A percentile compares a stretch with the other conserved stretches of the same genome.
Evolutionary conservation across 768 basidiomycete species (phyloP).

Genomic region (Myochromella boudieri): DNA sequence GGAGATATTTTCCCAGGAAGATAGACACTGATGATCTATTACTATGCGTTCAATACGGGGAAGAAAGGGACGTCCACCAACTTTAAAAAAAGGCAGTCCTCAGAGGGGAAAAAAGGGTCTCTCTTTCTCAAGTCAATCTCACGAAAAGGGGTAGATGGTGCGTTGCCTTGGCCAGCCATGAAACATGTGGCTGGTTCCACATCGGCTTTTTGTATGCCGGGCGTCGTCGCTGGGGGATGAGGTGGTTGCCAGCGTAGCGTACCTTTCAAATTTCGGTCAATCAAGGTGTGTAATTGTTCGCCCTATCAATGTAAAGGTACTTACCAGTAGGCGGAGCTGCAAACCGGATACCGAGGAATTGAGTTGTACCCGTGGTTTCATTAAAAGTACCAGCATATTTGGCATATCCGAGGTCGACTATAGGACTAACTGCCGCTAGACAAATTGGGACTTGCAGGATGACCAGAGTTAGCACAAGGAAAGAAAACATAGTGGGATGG

Average conservation of each 20-base stretch:
- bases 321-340: slow-evolving; percentile 49
- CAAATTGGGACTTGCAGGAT: not conserved
- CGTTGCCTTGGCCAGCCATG: slow-evolving; percentile 25
- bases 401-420: slow-evolving; percentile 46
- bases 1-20: slow-evolving; percentile 29
- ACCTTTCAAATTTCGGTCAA: slow-evolving; percentile 19
- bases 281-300: not conserved
- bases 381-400: slow-evolving; percentile 40
- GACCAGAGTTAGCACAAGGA: not conserved
- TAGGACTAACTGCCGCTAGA: not conserved
- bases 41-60: not conserved
- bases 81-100: slow-evolving; percentile 45
- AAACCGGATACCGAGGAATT: slow-evolving; percentile 47
- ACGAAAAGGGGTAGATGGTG: slow-evolving; percentile 33
- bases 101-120: slow-evolving; percentile 19
- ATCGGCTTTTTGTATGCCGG: slow-evolving; percentile 31
- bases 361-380: slow-evolving; percentile 29
- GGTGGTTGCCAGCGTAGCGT: slow-evolving; percentile 36
- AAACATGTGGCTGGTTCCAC: slow-evolving; percentile 34
- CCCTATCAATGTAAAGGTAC: not conserved
- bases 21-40: slow-evolving; percentile 27
- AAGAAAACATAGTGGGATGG: no score
- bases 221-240: slow-evolving; percentile 24
- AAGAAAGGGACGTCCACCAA: slow-evolving; percentile 8
- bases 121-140: slow-evolving; percentile 4